These are phyloP conservation scores for Blechomonas ayalai DNA, from an alignment of 208 protist species.

Conservation along the genomic window DNA sequence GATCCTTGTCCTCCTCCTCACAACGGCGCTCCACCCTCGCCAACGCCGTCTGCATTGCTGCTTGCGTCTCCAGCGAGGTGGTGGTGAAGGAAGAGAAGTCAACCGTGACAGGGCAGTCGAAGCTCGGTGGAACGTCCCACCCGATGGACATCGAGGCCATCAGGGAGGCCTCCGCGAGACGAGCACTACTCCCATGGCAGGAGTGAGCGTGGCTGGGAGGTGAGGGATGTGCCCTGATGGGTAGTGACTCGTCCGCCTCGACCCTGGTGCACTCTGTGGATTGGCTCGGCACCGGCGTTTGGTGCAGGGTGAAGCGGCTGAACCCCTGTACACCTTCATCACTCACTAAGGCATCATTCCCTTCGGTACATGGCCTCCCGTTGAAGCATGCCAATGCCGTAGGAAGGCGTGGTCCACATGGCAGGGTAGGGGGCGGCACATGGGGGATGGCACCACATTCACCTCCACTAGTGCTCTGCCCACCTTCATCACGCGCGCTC, in stretches of 20 bases:
- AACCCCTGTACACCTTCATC: background rate
- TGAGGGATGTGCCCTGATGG: too few species aligned
- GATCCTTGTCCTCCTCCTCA: slow-evolving; percentile 8
- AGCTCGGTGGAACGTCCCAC: slow-evolving; percentile 22
- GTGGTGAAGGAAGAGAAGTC: slow-evolving; percentile 69
- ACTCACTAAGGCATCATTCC: background rate
- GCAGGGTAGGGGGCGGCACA: background rate
- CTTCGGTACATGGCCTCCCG: background rate
- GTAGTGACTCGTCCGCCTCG: too few species aligned
- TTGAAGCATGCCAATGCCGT: too few species aligned
- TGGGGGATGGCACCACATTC: too few species aligned
- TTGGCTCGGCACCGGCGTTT: too few species aligned
- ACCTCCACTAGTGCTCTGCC: too few species aligned
- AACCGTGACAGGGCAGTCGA: slow-evolving; percentile 33
- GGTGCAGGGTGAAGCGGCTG: too few species aligned
- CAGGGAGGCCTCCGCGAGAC: too few species aligned
- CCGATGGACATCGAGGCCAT: slow-evolving; percentile 6
- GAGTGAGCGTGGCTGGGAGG: too few species aligned
- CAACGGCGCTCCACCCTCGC: background rate
- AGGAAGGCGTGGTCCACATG: background rate
- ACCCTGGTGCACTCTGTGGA: too few species aligned
- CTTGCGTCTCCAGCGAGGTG: slow-evolving; percentile 41
- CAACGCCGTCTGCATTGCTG: slow-evolving; percentile 25
- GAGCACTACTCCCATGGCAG: too few species aligned
- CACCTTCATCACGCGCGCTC: slow-evolving; percentile 11